phyloP scores from a whole-genome alignment of 495 filamentous ascomycete genomes.

The Tuber melanosporum region DNA sequence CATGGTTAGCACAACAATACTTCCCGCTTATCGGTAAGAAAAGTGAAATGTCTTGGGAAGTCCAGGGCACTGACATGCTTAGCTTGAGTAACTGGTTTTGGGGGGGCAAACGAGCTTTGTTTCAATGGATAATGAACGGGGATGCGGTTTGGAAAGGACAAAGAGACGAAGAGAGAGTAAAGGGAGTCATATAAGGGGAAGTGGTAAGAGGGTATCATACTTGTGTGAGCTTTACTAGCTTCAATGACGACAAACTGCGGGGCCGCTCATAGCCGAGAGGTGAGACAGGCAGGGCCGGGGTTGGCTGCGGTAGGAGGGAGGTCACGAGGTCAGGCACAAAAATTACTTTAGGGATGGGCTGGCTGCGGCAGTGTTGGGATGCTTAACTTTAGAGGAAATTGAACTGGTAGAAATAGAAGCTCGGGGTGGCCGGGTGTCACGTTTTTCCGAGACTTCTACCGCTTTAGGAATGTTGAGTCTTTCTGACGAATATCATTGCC shows the following conservation, averaged over 20 bases:
- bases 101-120: neutral
- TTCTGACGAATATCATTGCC: neutral
- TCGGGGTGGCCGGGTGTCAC: neutral
- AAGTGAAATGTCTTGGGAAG: neutral
- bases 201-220: neutral
- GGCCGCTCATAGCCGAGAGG: neutral
- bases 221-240: neutral
- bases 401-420: neutral
- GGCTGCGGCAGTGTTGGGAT: neutral
- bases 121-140: neutral
- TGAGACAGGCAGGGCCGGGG: neutral
- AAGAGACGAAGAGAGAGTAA: neutral
- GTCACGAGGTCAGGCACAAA: neutral
- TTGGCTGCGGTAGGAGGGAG: neutral
- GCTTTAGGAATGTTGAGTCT: slow-evolving; percentile 2
- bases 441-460: neutral
- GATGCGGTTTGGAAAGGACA: neutral
- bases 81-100: neutral
- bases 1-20: neutral
- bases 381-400: neutral
- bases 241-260: neutral
- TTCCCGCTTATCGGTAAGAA: neutral
- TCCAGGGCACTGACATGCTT: neutral
- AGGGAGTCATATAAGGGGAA: neutral
- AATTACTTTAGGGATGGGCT: neutral